These are phyloP conservation scores for Piromyces finnis DNA, from an alignment of 192 early-diverging fungal genomes.

Conservation along the genomic window DNA sequence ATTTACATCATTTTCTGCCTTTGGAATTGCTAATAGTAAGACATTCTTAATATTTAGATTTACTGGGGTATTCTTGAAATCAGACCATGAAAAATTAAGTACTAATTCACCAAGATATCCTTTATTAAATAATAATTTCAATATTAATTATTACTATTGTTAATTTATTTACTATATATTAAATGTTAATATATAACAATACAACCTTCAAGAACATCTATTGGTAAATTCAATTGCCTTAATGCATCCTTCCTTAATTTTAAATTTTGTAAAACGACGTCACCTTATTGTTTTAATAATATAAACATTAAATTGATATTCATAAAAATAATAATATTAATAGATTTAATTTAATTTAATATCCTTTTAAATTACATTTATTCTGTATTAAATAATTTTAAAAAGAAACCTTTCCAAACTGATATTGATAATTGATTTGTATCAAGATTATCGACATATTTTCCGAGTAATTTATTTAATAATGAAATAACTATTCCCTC, in stretches of 20 bases:
- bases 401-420: background rate
- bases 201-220: constrained; percentile 72
- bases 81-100: constrained; percentile 89
- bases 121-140: constrained; percentile 3
- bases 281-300: constrained; percentile 42
- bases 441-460: background rate
- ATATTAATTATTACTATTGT: no score
- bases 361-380: no score
- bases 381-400: background rate
- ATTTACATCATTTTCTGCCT: constrained; percentile 40
- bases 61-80: constrained; percentile 87
- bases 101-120: constrained; percentile 85
- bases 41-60: constrained; percentile 75
- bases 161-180: no score
- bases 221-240: constrained; percentile 82
- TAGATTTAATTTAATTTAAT: no score
- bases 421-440: background rate
- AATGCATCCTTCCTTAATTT: constrained; percentile 74
- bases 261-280: constrained; percentile 88
- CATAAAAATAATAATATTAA: no score
- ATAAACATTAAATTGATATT: no score
- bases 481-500: background rate
- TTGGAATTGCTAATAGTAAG: constrained; percentile 70
- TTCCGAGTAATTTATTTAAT: background rate
- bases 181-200: no score